Evolutionary conservation across 1,139 yeast genomes (phyloP), one percentile per base, ranked within the genome.

Genomic region (Entelexis sorbosivorans): DNA sequence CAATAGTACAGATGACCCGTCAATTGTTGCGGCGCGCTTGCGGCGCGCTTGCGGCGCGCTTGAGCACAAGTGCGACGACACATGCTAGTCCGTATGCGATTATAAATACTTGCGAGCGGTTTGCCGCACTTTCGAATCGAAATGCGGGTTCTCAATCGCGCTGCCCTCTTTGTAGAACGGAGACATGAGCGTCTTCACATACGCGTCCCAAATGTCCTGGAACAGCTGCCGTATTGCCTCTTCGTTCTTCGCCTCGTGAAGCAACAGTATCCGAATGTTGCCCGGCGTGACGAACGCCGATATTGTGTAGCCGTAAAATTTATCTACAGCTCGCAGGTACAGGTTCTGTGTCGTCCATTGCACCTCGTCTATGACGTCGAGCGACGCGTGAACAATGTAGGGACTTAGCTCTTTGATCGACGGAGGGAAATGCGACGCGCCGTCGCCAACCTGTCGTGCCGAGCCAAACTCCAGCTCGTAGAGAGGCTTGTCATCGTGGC

Each of bases 201-300:
- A 91, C 48, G 89, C 69, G 60, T 91, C 98, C 66, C 89, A 85
- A 16, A 85, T 76, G 55, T 89, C 97, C 48, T 75, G 73, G 65
- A 88, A 87, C 64, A 91, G 89, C 63, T 83, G 93, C 58, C 81
- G 78, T 31, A 89, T 83, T 14, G 82, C 73, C 60, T 81, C 89
- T 58, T 87, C 96, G 60, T 81, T 61, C 39, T 69, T 66, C 28
- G 71, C 64, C 56, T 85, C 93, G 63, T 85, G 91, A 44, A 93
- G 76, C 57, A 93, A 73, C 40, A 93, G 69, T 57, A 91, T 77
- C 63, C 88, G 87, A 59, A 86, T 77, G 61, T 86, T 89, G 3
- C 96, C 94, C 52, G 89, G 91, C 0, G 96, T 87, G 33, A 89
- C 73, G 64, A 80, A 91, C 13, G 93, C 94, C 51, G 87, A 83